Percentiles rank a stretch among this genome's conserved stretches.
Evolutionary conservation across 139 green algal genomes (phyloP).

Genomic region (Chlorella sp.): DNA sequence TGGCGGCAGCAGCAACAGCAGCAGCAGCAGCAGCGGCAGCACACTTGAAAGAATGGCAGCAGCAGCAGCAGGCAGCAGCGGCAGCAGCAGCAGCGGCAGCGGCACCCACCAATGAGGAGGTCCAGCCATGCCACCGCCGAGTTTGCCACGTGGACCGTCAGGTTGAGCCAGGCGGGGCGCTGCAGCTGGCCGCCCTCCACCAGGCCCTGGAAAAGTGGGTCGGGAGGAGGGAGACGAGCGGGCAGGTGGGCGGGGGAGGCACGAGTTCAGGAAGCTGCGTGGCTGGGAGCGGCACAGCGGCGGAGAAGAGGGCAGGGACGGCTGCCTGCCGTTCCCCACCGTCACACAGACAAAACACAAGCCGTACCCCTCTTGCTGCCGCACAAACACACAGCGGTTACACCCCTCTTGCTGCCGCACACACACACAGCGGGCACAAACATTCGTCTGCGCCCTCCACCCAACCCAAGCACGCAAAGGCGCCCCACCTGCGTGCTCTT

Average conservation of each 20-base stretch:
- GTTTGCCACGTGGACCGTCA: conserved; percentile 70
- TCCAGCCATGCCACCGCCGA: conserved; percentile 67
- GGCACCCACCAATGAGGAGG: conserved; percentile 46
- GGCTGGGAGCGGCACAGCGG: background rate
- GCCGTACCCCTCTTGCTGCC: too few species aligned
- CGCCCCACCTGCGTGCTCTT: conserved; percentile 48
- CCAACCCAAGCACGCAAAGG: background rate
- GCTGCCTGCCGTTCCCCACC: too few species aligned
- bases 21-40: too few species aligned
- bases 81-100: background rate
- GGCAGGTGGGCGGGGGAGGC: too few species aligned
- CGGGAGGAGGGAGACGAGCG: background rate
- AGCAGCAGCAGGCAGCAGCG: background rate
- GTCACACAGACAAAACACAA: too few species aligned
- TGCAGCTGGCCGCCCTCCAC: conserved; percentile 65
- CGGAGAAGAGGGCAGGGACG: too few species aligned
- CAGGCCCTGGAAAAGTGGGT: conserved; percentile 22
- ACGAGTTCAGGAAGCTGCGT: background rate
- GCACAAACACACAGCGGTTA: too few species aligned
- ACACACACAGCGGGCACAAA: too few species aligned
- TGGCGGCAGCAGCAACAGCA: too few species aligned
- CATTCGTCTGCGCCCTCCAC: background rate
- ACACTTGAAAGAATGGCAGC: background rate
- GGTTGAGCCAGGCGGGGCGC: conserved; percentile 68
- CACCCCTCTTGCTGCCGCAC: too few species aligned